Percentiles rank a stretch among this genome's conserved stretches.
These are phyloP conservation scores for Phytophthora tentaculata DNA, from an alignment of 352 stramenopile genomes.

Conservation along the genomic window DNA sequence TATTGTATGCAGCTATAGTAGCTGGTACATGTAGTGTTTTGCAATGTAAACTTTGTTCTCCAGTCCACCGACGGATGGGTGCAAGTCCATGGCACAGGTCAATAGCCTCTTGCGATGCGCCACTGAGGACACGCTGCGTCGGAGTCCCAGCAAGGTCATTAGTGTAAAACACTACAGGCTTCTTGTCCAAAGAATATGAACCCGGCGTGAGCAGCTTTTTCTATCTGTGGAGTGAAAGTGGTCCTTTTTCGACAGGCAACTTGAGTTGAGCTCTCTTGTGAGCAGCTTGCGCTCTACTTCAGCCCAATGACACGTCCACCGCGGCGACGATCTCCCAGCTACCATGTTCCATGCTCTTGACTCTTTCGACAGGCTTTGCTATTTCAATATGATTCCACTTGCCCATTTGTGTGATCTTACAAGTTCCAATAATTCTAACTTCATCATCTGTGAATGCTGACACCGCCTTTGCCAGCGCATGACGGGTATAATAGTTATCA, in stretches of 20 bases:
- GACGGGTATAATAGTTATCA: constrained; percentile 1
- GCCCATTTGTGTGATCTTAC: not conserved
- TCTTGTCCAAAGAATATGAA: constrained; percentile 13
- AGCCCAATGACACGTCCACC: not conserved
- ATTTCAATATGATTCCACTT: not conserved
- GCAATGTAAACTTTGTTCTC: not conserved
- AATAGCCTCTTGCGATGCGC: constrained; percentile 3
- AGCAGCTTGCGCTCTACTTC: not conserved
- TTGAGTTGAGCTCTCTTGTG: not conserved
- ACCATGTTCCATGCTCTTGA: not conserved
- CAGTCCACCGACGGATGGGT: not conserved
- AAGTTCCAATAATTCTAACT: not conserved
- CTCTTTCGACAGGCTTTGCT: not conserved
- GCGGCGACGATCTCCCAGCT: not conserved
- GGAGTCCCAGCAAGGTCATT: constrained; percentile 14
- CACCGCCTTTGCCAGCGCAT: not conserved
- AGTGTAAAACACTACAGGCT: constrained; percentile 8
- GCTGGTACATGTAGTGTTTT: too few species aligned
- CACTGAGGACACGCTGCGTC: not conserved
- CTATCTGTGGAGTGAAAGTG: not conserved
- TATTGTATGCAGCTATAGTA: too few species aligned
- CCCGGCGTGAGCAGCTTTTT: constrained; percentile 1
- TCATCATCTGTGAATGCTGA: not conserved
- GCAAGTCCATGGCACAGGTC: constrained; percentile 3
- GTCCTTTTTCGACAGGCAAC: not conserved